phyloP scores from a whole-genome alignment of 108 stramenopile genomes.

The Cyclotella sp. region DNA sequence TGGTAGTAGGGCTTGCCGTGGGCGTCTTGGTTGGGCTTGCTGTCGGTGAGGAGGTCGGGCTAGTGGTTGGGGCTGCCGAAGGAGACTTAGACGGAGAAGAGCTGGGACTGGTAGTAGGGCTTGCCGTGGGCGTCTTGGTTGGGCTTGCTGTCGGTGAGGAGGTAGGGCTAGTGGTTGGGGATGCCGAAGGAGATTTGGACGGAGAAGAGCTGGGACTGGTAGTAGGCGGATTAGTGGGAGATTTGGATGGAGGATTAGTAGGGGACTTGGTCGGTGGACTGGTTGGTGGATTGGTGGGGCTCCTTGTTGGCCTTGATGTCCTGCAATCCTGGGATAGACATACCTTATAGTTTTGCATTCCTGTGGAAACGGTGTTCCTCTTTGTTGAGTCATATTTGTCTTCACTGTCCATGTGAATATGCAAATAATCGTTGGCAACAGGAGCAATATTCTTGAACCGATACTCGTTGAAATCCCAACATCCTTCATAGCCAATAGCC shows the following conservation, averaged over 20 bases:
- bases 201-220: background rate
- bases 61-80: background rate
- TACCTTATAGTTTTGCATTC: background rate
- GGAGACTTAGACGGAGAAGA: background rate
- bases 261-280: background rate
- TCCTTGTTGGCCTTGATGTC: background rate
- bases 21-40: background rate
- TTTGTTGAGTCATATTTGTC: background rate
- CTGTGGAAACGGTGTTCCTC: background rate
- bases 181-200: background rate
- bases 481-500: constrained; percentile 8
- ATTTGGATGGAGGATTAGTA: background rate
- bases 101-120: background rate
- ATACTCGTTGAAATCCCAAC: background rate
- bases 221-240: background rate
- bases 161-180: background rate
- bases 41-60: background rate
- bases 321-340: background rate
- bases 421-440: background rate
- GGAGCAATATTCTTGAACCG: background rate
- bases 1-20: background rate
- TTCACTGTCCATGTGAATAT: background rate
- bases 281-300: background rate
- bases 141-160: background rate
- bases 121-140: background rate